Evolutionary conservation across 306 rosid species (phyloP), one percentile per base, ranked within the genome.

Genomic region (Nissolia schottii): DNA sequence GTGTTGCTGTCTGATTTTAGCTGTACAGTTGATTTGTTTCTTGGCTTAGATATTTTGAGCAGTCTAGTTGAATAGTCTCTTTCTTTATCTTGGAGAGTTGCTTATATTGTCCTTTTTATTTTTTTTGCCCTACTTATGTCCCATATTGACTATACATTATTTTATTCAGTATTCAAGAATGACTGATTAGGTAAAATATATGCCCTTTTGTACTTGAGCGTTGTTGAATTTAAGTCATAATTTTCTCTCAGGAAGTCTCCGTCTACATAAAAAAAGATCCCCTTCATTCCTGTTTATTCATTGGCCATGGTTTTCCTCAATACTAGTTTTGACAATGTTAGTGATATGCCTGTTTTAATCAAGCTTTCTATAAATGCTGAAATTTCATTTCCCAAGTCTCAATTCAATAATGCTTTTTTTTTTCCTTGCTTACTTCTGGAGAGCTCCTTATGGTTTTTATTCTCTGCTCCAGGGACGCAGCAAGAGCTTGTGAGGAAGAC

Each of bases 401-500:
- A 20, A 18, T 31, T 79, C 41, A 56, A 11, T 29, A 23, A 60
- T 11, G 34, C n/a, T n/a, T 57, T 20, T 20, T n/a, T 12, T 2
- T 65, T 73, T 40, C 37, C 55, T 55, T 29, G 41, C 37, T 70
- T 49, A 58, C 27, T 75, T 18, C 29, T 77, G 48, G 70, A 67
- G 54, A 35, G 37, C 48, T 77, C 55, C 78, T 90, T 68, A 85
- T 64, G 46, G 37, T 64, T 63, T 63, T 24, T 50, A 67, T 58
- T 58, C 28, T 6, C 2, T 13, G 16, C 53, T 59, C 49, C 85
- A 94, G 99, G 90, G 83, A 82, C 59, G 89, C 96, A 45, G 68
- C 90, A 58, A 91, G 73, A 76, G 83, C 90, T 77, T 91, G 99
- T 34, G 80, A 46, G 59, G 95, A 94, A 43, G 93, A 81, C 80